Evolutionary conservation across 1,284 basidiomycete genomes (phyloP).

Genomic region (Cryptococcus sp.): DNA sequence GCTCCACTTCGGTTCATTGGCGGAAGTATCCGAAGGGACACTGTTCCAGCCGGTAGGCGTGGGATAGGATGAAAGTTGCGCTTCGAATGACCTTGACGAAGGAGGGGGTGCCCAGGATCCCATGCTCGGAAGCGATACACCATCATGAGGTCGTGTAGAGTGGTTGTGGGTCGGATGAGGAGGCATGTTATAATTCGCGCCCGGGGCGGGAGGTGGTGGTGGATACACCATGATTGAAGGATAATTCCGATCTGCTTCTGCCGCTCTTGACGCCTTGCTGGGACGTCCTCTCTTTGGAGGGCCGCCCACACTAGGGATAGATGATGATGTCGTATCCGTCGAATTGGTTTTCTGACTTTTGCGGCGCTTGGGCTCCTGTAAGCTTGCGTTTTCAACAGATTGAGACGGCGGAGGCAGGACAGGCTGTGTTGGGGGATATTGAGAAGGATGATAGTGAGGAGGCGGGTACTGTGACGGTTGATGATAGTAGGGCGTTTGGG

Average conservation of each 20-base stretch:
- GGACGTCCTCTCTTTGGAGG: too few species aligned
- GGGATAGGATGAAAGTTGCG: constrained; percentile 1
- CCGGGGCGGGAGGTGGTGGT: constrained; percentile 19
- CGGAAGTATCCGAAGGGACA: too few species aligned
- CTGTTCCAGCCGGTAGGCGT: background rate
- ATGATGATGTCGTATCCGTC: too few species aligned
- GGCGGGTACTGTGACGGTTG: background rate
- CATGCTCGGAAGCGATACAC: constrained; percentile 19
- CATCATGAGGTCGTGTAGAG: background rate
- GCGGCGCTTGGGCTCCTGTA: too few species aligned
- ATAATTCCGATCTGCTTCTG: background rate
- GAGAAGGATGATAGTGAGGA: background rate
- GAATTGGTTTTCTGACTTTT: too few species aligned
- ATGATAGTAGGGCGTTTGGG: background rate
- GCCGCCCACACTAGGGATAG: too few species aligned
- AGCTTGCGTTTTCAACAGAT: too few species aligned
- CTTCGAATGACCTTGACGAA: background rate
- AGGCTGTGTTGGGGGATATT: background rate
- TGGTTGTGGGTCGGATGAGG: background rate
- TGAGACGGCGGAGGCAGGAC: too few species aligned
- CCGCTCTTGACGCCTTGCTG: too few species aligned
- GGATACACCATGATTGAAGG: constrained; percentile 28
- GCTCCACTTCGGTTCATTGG: background rate
- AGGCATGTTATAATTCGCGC: constrained; percentile 6
- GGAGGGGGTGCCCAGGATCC: constrained; percentile 27